A percentile compares a stretch with the other conserved stretches of the same genome.
Conservation (phyloP, 192 early-diverging fungal species). For the Coemansia sp. region DNA sequence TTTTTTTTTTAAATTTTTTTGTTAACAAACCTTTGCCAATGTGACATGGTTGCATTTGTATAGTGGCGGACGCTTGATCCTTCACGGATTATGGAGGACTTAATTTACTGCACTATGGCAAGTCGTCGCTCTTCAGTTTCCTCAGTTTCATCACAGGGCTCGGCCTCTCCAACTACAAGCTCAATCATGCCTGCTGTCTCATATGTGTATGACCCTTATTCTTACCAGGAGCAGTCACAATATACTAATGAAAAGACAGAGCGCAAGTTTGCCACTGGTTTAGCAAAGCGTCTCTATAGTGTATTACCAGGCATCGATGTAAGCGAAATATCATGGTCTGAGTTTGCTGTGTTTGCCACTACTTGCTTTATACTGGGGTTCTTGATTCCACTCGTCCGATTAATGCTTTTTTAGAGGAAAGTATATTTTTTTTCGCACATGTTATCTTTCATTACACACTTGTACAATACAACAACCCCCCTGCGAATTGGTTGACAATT, state of each 20-base stretch:
- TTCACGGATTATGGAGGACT: constrained; percentile 52
- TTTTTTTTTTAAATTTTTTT: neutral
- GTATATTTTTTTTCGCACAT: neutral
- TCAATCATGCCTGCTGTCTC: constrained; percentile 36
- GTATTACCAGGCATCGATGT: constrained; percentile 45
- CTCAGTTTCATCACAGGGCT: constrained; percentile 29
- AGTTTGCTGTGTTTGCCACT: constrained; percentile 46
- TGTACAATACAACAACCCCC: neutral
- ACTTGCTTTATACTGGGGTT: constrained; percentile 40
- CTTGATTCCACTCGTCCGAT: constrained; percentile 34
- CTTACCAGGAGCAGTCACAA: constrained; percentile 2
- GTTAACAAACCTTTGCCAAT: neutral
- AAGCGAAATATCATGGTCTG: constrained; percentile 51
- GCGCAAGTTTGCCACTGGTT: constrained; percentile 15
- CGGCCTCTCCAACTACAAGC: constrained; percentile 16
- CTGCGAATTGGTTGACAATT: neutral
- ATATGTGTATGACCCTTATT: constrained; percentile 15
- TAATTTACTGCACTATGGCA: constrained; percentile 43
- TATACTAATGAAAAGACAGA: constrained; percentile 14
- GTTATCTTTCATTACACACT: neutral
- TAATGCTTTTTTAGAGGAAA: constrained; percentile 3
- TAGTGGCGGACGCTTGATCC: constrained; percentile 55
- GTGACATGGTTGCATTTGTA: neutral
- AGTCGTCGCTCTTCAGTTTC: constrained; percentile 34
- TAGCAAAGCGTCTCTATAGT: constrained; percentile 39